Evolutionary conservation across 1,284 basidiomycete genomes (phyloP), one percentile per base, ranked within the genome.

Genomic region (Leccinum glutinopallens): DNA sequence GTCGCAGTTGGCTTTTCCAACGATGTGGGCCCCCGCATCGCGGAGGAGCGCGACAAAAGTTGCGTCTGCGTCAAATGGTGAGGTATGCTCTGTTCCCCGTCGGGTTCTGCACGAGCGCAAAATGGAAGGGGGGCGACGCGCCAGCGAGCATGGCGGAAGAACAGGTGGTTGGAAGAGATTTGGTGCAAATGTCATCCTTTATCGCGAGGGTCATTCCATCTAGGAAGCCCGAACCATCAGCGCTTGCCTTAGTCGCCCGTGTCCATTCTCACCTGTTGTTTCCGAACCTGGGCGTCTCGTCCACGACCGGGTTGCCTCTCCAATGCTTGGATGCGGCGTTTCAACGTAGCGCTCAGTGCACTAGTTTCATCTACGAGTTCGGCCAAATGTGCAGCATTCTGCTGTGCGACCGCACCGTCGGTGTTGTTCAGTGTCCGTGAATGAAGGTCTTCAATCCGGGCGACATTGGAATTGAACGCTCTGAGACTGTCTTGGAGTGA

Each of bases 1-100:
- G 75, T 99, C 97, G 77, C 95, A 96, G 74, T 98, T 98, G 0
- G 96, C 91, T 78, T 97, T 97, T 2, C 94, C 96, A 0, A 90
- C 73, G 13, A 98, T 85, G 9, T 84, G 76, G 0, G 91, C 94
- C 1, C 94, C 96, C 0, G 85, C 82, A 0, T 79, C 67, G 1
- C 83, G 79, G 0, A 99, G 78, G 2, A 88, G 77, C 1, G 78
- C 68, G 0, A 98, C 93, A 5, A 92, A 92, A 0, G 94, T 95
- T 7, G 29, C 29, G 29, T 32, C 29, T 57, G 97, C 95, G 74
- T 96, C 92, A 72, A 92, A 96, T 0, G 94, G 94, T 0, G 96
- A 87, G 0, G 72, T 75, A 71, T 93, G 98, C 29, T 85, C 90
- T 91, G 57, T 61, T 57, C 49, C n/a, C 29, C 35, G 51, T 53